phyloP scores from a whole-genome alignment of 2,329 filamentous ascomycete genomes.

The Alternaria infectoria region DNA sequence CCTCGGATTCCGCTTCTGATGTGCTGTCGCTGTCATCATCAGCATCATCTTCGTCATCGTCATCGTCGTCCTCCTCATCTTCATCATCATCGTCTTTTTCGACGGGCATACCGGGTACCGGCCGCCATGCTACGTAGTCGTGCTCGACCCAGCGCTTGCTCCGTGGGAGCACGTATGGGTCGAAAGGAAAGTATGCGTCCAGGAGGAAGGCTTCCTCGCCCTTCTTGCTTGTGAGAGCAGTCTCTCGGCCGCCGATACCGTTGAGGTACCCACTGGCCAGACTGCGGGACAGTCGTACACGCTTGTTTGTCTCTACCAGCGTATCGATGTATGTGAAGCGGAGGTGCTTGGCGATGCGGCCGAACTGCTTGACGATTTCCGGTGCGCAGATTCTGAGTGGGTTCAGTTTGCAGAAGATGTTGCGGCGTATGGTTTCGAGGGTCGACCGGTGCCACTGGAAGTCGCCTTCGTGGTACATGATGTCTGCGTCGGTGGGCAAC shows the following conservation, averaged over 20 bases:
- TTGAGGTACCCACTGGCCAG: conserved; percentile 60
- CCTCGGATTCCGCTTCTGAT: conserved; percentile 2
- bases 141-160: conserved; percentile 87
- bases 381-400: conserved; percentile 94
- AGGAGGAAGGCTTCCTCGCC: conserved; percentile 84
- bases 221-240: conserved; percentile 58
- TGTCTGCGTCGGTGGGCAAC: conserved; percentile 50
- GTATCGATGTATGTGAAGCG: conserved; percentile 89
- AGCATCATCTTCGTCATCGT: neutral
- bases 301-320: conserved; percentile 90
- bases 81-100: conserved; percentile 55
- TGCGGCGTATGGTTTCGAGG: conserved; percentile 74
- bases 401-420: conserved; percentile 89
- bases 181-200: conserved; percentile 95
- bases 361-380: conserved; percentile 88
- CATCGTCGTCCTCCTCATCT: conserved; percentile 20
- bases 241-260: conserved; percentile 60
- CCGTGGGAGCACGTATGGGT: conserved; percentile 88
- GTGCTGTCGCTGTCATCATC: conserved; percentile 13
- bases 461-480: conserved; percentile 72
- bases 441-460: conserved; percentile 78
- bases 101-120: conserved; percentile 49
- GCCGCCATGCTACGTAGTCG: conserved; percentile 48
- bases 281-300: conserved; percentile 77
- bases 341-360: conserved; percentile 83